Conservation (phyloP, 31 red algal species). For the Asparagopsis taxiformis region DNA sequence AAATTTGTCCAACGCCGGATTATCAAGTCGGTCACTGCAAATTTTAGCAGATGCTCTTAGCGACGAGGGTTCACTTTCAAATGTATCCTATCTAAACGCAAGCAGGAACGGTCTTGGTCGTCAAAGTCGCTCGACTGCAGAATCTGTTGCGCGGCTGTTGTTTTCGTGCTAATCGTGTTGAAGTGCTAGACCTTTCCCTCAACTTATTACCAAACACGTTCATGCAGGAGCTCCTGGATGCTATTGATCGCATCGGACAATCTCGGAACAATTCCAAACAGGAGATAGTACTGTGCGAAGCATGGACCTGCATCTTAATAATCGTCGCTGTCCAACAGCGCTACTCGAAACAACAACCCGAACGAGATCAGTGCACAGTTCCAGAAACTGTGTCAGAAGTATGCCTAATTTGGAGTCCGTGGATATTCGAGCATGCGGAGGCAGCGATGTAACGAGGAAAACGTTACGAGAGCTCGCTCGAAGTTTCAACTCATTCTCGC, state of each 20-base stretch:
- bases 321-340: slow-evolving; percentile 43
- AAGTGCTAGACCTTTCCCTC: slow-evolving; percentile 31
- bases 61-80: slow-evolving; percentile 16
- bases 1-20: slow-evolving; percentile 44
- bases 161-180: background rate
- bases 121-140: slow-evolving; percentile 8
- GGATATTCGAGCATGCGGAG: slow-evolving; percentile 64
- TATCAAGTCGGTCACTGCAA: slow-evolving; percentile 13
- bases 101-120: slow-evolving; percentile 55
- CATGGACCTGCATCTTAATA: slow-evolving; percentile 44
- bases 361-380: slow-evolving; percentile 1
- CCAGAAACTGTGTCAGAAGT: slow-evolving; percentile 8
- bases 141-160: slow-evolving; percentile 11
- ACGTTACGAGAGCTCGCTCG: slow-evolving; percentile 2
- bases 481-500: background rate
- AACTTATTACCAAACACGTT: slow-evolving; percentile 50
- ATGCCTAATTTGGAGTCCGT: slow-evolving; percentile 20
- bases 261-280: background rate
- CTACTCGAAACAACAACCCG: slow-evolving; percentile 20
- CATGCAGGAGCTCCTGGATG: slow-evolving; percentile 19
- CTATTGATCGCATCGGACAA: background rate
- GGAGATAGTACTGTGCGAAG: slow-evolving; percentile 5
- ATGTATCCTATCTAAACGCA: slow-evolving; percentile 18
- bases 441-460: slow-evolving; percentile 1
- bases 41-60: slow-evolving; percentile 31